phyloP scores from a whole-genome alignment of 768 basidiomycete species.

The Phallus indusiatus region DNA sequence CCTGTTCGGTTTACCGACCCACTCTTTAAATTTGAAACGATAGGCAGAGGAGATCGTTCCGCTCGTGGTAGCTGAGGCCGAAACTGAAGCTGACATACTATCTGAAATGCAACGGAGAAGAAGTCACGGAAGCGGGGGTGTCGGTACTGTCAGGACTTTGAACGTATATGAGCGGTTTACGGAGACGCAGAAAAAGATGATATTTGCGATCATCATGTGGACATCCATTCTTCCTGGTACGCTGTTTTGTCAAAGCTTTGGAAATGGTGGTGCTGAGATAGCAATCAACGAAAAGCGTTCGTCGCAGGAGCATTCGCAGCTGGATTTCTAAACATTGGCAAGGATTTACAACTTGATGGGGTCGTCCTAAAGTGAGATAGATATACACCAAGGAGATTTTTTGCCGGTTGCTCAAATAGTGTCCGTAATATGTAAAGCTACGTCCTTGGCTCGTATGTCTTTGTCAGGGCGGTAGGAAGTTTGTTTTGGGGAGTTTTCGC shows the following conservation, averaged over 20 bases:
- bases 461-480: conserved; percentile 35
- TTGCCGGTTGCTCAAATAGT: background rate
- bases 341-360: conserved; percentile 48
- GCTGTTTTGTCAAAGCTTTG: background rate
- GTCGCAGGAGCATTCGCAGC: conserved; percentile 62
- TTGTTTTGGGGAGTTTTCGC: conserved; percentile 45
- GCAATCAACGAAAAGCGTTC: conserved; percentile 45
- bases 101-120: too few relatives aligned
- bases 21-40: too few relatives aligned
- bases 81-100: too few relatives aligned
- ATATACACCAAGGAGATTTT: background rate
- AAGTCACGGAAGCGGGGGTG: too few relatives aligned
- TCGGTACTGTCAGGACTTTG: conserved; percentile 10
- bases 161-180: conserved; percentile 19
- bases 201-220: background rate
- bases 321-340: conserved; percentile 62
- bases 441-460: conserved; percentile 41
- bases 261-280: background rate
- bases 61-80: too few relatives aligned
- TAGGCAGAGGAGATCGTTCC: too few relatives aligned
- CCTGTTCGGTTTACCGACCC: too few relatives aligned
- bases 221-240: background rate
- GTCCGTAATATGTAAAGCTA: conserved; percentile 25
- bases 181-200: background rate
- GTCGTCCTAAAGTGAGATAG: conserved; percentile 44